A percentile compares a stretch with the other conserved stretches of the same genome.
Conservation (phyloP, 2,329 filamentous ascomycete genomes). For the Fusarium coicis region DNA sequence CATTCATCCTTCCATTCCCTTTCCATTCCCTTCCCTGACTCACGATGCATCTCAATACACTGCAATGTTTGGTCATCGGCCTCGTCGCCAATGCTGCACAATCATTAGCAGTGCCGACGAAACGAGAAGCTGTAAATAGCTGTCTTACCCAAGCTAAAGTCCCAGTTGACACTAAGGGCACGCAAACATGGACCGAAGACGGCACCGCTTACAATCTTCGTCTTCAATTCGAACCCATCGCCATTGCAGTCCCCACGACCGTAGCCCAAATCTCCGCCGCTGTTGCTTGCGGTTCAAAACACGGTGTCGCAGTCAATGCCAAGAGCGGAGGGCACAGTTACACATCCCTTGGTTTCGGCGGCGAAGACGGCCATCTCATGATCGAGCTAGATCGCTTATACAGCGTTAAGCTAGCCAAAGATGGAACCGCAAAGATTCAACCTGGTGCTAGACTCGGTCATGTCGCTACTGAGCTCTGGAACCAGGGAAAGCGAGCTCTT, state of each 20-base stretch:
- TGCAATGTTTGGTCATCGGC: constrained; percentile 6
- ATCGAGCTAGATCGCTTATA: constrained; percentile 55
- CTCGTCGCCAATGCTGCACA: background rate
- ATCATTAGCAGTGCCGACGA: constrained; percentile 29
- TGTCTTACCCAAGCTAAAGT: constrained; percentile 45
- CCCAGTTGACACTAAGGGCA: constrained; percentile 35
- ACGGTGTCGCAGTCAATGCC: constrained; percentile 59
- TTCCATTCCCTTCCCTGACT: background rate
- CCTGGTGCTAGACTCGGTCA: constrained; percentile 63
- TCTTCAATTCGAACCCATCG: constrained; percentile 46
- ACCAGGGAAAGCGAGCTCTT: constrained; percentile 56
- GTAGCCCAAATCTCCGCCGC: constrained; percentile 57
- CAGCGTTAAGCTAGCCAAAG: constrained; percentile 43
- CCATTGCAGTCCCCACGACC: constrained; percentile 48
- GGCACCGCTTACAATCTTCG: constrained; percentile 49
- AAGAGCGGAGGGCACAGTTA: constrained; percentile 66
- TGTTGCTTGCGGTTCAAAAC: constrained; percentile 57
- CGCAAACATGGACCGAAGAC: constrained; percentile 48
- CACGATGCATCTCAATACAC: background rate
- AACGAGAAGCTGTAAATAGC: constrained; percentile 40
- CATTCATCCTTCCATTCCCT: background rate
- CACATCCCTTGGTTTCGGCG: constrained; percentile 59
- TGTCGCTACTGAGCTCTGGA: constrained; percentile 54
- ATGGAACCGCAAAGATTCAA: constrained; percentile 44
- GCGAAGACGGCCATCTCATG: constrained; percentile 54